A percentile compares a stretch with the other conserved stretches of the same genome.
Conservation (phyloP, 805 yeast species). For the Ogataea wickerhamii region DNA sequence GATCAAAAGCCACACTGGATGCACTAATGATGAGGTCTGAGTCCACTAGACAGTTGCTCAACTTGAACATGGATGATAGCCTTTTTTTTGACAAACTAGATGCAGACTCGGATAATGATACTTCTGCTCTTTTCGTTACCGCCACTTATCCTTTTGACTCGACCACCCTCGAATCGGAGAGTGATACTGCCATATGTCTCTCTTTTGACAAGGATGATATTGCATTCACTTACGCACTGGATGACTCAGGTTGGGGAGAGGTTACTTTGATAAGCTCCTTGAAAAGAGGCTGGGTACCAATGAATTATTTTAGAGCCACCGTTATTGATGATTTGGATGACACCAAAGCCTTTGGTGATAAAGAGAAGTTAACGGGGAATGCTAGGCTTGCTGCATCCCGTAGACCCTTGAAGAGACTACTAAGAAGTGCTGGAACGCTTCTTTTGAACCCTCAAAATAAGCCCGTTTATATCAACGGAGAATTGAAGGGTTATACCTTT, state of each 20-base stretch:
- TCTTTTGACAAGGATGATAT: constrained; percentile 67
- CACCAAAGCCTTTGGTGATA: constrained; percentile 4
- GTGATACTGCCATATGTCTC: constrained; percentile 69
- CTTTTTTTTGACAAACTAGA: constrained; percentile 8
- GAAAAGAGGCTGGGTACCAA: constrained; percentile 81
- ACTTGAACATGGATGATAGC: constrained; percentile 12
- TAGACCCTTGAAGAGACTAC: constrained; percentile 50
- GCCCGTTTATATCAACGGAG: constrained; percentile 31
- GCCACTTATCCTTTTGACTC: constrained; percentile 34
- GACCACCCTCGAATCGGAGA: constrained; percentile 53
- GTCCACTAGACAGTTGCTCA: constrained; percentile 14
- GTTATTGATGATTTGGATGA: constrained; percentile 20
- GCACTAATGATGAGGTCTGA: constrained; percentile 12
- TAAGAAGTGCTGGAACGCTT: constrained; percentile 64
- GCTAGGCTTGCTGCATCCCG: constrained; percentile 39
- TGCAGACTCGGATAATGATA: constrained; percentile 28
- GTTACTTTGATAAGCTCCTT: constrained; percentile 64
- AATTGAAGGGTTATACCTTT: constrained; percentile 45
- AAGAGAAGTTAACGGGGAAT: constrained; percentile 11
- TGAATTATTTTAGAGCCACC: constrained; percentile 63
- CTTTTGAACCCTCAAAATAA: constrained; percentile 60
- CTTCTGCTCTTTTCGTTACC: constrained; percentile 36
- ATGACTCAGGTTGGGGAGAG: constrained; percentile 86
- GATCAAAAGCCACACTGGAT: constrained; percentile 8
- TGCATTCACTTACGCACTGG: constrained; percentile 75